These are phyloP conservation scores for Neoboletus magnificus DNA, from an alignment of 768 basidiomycete genomes.

Conservation along the genomic window DNA sequence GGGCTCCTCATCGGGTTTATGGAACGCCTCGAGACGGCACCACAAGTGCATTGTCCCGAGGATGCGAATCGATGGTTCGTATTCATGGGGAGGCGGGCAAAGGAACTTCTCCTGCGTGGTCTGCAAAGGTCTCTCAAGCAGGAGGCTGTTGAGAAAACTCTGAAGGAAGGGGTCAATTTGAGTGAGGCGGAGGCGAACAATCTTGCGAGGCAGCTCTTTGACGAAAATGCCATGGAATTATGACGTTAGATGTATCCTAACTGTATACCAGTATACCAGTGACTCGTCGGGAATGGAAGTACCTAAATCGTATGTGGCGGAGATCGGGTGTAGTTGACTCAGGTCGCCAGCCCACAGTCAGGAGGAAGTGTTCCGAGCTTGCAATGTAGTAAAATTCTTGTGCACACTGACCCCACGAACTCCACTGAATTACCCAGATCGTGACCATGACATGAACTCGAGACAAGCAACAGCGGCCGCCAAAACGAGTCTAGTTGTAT, in stretches of 20 bases:
- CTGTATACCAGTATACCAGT: not conserved
- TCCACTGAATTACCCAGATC: not conserved
- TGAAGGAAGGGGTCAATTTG: constrained; percentile 11
- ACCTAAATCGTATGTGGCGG: not conserved
- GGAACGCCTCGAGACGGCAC: not conserved
- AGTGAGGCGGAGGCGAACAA: constrained; percentile 3
- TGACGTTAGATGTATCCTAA: not conserved
- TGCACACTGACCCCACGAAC: too few relatives aligned
- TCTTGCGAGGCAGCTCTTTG: constrained; percentile 14
- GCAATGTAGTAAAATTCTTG: not conserved
- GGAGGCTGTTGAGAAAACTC: constrained; percentile 8
- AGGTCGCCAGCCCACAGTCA: too few relatives aligned
- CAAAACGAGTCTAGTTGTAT: constrained; percentile 1
- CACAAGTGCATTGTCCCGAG: constrained; percentile 6
- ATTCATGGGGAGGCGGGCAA: constrained; percentile 11
- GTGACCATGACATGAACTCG: not conserved
- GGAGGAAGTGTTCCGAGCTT: not conserved
- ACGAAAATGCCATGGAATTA: constrained; percentile 6
- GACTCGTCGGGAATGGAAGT: not conserved
- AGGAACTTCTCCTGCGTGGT: constrained; percentile 12
- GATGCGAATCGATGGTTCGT: constrained; percentile 16
- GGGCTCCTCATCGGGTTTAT: constrained; percentile 14
- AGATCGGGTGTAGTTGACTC: not conserved
- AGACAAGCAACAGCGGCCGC: not conserved
- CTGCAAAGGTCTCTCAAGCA: constrained; percentile 4